Base-by-base conservation (phyloP, 2,329 filamentous ascomycete genomes). In the Herpomyces periplanetae region DNA sequence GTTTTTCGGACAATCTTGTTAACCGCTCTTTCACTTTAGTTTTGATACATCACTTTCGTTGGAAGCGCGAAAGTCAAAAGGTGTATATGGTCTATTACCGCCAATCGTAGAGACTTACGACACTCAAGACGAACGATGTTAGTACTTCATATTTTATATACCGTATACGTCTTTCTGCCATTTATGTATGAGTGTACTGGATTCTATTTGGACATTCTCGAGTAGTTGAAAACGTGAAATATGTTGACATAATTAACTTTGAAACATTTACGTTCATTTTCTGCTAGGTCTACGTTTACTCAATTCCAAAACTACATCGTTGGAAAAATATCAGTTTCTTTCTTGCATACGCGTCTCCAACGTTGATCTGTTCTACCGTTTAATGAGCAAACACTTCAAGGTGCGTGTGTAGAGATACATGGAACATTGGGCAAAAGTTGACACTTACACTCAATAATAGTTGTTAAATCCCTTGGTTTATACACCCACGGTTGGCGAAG, bases 401-500 rank as follows among this genome's bases (percentile, higher is more conserved):
- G 45, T 48, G 27, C 19, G 11, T 22, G 3, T 5, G n/a, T 6
- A 21, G 14, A 4, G 5, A 16, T 4, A 10, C 15, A 8, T 19
- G 10, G 21, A 13, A 27, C 10, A 13, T 10, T 11, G 3, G 5
- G 11, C n/a, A 10, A 17, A 7, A 8, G 12, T 6, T 19, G 12
- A 9, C 15, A 10, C 8, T 20, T 6, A n/a, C 17, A 26, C 9
- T 7, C 16, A 13, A 13, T 12, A 20, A 7, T 8, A 19, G 5
- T 15, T 6, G 31, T 44, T 75, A 28, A 73, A 69, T 42, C 66
- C 66, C 18, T 45, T 75, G 27, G 66, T 80, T 31, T 80, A 80
- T 44, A 80, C 66, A 8, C 66, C 66, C 17, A 73, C 65, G 33
- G 71, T 96, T 31, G 80, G 80, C 32, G 75, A 91, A 37, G 80